Evolutionary conservation across 2,329 filamentous ascomycete genomes (phyloP).

Genomic region (Neobulgaria alba): DNA sequence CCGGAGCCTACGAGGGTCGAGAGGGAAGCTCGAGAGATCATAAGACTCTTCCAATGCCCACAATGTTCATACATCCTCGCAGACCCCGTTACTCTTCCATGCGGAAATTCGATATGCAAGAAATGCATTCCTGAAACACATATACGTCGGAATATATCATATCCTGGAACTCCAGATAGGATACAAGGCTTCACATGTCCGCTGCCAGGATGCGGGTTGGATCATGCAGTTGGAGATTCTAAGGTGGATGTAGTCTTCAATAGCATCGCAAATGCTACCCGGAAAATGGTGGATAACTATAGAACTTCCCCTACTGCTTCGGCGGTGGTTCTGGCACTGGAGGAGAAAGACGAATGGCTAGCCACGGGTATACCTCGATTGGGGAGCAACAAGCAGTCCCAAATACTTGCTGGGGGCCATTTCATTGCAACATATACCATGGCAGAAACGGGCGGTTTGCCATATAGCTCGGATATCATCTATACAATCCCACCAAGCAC

Average conservation of each 20-base stretch:
- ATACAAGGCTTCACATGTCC: slow-evolving; percentile 68
- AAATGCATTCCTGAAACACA: slow-evolving; percentile 62
- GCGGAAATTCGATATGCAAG: slow-evolving; percentile 70
- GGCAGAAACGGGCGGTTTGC: slow-evolving; percentile 51
- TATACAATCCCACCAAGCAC: slow-evolving; percentile 34
- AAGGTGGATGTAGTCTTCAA: slow-evolving; percentile 66
- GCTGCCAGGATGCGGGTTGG: slow-evolving; percentile 53
- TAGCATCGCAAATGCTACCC: slow-evolving; percentile 58
- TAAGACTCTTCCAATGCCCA: slow-evolving; percentile 71
- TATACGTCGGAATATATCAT: slow-evolving; percentile 62
- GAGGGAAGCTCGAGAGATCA: slow-evolving; percentile 51
- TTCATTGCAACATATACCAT: slow-evolving; percentile 59
- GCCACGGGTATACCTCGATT: slow-evolving; percentile 33
- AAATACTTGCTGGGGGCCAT: slow-evolving; percentile 44
- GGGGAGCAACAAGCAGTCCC: slow-evolving; percentile 14
- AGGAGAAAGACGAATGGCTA: slow-evolving; percentile 33
- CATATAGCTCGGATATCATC: slow-evolving; percentile 45
- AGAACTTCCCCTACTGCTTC: slow-evolving; percentile 28
- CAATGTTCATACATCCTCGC: slow-evolving; percentile 61
- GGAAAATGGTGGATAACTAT: slow-evolving; percentile 41
- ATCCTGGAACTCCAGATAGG: slow-evolving; percentile 60
- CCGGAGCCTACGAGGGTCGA: slow-evolving; percentile 35
- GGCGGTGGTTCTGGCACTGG: slow-evolving; percentile 34
- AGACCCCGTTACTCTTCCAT: slow-evolving; percentile 69
- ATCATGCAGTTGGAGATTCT: slow-evolving; percentile 73